Evolutionary conservation across 352 stramenopile genomes (phyloP), one percentile per base, ranked within the genome.

Genomic region (Pythium plurisporium): DNA sequence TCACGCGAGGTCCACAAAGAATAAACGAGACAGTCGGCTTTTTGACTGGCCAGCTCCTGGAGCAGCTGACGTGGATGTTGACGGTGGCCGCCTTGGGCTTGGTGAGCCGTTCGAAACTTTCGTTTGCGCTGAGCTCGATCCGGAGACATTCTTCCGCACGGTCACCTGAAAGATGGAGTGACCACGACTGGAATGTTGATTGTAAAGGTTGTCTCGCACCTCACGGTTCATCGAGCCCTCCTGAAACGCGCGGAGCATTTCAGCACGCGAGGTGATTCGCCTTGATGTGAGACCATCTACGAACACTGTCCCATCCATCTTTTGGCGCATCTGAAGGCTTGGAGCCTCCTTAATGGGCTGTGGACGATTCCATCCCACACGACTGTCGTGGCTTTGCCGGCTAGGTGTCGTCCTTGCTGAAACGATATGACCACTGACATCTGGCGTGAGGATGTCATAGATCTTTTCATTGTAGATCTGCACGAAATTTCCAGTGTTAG

Each of bases 381-480:
- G 70, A n/a, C 72, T 68, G 2, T 64, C 51, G 23, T 36, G 30
- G 33, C 17, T 37, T 33, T 43, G 25, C 50, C 4, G 12, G 34
- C n/a, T 10, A 27, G 0, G 34, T 14, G 20, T n/a, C 19, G 8
- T 11, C 22, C 8, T 7, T 19, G 52, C 29, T 26, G 20, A 43
- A 22, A 38, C n/a, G n/a, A 27, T 36, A 34, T 27, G n/a, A 17
- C 20, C 17, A 19, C 33, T 26, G 8, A 48, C 10, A 10, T 76
- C 69, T 14, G 60, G 50, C 2, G 73, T 72, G 5, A 91, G 59
- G 27, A 91, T 74, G 49, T 91, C 79, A 46, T 82, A 91, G 36
- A 91, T 86, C 40, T 79, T 85, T 41, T 91, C 82, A 48, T 89
- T 89, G 70, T 86, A 85, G 29, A 91, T 89, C 82, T 89, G 42